Base-by-base conservation (phyloP, 129 eudicot species). In the Arctium minus region DNA sequence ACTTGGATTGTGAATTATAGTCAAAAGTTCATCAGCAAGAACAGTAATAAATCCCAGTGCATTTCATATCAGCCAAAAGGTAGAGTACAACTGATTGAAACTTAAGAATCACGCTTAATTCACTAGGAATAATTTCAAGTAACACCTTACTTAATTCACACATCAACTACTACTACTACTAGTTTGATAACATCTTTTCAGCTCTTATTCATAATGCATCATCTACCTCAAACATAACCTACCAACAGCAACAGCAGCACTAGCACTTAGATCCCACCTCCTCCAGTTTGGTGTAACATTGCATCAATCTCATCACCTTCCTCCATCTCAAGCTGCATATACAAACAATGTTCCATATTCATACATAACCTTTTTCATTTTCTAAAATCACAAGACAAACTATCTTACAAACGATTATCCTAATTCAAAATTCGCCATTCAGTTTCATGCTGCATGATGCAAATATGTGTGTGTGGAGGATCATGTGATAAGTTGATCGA, bases 301-400 rank as follows among this genome's bases (percentile, higher is more conserved):
- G 91, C 91, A 73, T 88, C 91, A 50, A 88, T 85, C 77, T 88
- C 91, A 80, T 88, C 91, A 2, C 91, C 91, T 76, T 88, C 89
- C 79, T 88, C 91, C 91, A 88, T 88, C 81, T 88, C 91, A 32
- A 88, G 91, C 91, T 88, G 85, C 69, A 46, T 27, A 13, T 36
- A 83, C 53, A 86, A 85, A 2, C 42, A 44, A 46, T 8, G 0
- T n/a, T 60, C 1, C 62, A 50, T 44, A 10, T 0, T 44, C 50
- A 44, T 44, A 44, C 50, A 44, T 50, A 50, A 50, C 62, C 62
- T 60, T 60, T 60, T 17, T 60, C 1, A 17, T n/a, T 60, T 60
- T 60, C 68, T 17, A 10, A 46, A 46, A 10, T 46, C 56, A 10
- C 56, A 46, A 46, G 15, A 12, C 15, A 10, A 46, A 46, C 7